These are phyloP conservation scores for Hydrangea macrophylla DNA, from an alignment of 148 eudicot species.

Conservation along the genomic window DNA sequence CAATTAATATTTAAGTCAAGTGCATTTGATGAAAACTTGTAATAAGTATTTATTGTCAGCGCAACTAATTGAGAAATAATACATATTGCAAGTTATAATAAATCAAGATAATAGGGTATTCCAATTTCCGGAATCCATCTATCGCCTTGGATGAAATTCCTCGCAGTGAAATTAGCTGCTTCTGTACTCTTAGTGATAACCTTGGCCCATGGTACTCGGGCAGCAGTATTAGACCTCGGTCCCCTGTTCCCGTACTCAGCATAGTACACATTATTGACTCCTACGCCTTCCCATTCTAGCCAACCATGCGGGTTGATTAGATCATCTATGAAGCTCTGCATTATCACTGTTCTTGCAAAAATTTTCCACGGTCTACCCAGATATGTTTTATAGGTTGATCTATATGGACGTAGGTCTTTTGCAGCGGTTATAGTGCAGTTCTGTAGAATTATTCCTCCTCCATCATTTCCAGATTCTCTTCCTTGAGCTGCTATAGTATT, in stretches of 20 bases:
- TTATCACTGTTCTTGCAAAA: conserved; percentile 29
- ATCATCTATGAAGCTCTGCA: conserved; percentile 31
- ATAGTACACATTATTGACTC: conserved; percentile 20
- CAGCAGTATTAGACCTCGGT: conserved; percentile 8
- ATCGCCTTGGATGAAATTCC: conserved; percentile 1
- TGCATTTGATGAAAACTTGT: too few species aligned
- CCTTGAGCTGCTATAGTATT: conserved; percentile 30
- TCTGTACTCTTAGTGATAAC: not conserved
- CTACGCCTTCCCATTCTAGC: conserved; percentile 27
- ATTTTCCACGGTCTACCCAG: conserved; percentile 42
- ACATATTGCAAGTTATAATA: not conserved
- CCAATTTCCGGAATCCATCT: not conserved
- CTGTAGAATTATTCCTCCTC: conserved; percentile 38
- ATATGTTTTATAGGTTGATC: conserved; percentile 26
- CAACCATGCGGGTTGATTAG: conserved; percentile 31
- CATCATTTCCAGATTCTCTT: conserved; percentile 7
- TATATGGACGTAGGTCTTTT: conserved; percentile 11
- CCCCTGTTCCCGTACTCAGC: conserved; percentile 33
- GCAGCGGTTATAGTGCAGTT: conserved; percentile 32
- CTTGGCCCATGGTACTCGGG: conserved; percentile 22
- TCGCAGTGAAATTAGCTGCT: conserved; percentile 6
- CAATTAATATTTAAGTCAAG: too few species aligned
- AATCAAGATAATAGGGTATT: not conserved
- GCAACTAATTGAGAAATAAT: too few species aligned
- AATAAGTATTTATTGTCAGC: too few species aligned